Evolutionary conservation across 352 stramenopile genomes (phyloP).

Genomic region (Pythium periplocum): DNA sequence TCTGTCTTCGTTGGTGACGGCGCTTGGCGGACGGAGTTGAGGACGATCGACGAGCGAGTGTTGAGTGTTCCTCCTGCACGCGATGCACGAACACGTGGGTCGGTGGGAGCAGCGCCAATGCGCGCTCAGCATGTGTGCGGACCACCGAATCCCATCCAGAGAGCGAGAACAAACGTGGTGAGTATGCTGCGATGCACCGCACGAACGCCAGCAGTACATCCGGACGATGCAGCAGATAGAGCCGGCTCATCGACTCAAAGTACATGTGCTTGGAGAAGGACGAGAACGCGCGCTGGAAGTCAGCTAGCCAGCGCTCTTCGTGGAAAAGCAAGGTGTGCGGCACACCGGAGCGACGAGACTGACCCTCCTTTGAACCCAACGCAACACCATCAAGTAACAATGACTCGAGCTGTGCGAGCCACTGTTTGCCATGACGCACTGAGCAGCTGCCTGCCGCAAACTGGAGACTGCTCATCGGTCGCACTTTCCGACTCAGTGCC

Average conservation of each 20-base stretch:
- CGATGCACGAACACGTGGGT: constrained; percentile 36
- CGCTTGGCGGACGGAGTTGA: too few species aligned
- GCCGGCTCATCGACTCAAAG: constrained; percentile 71
- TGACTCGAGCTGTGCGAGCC: constrained; percentile 67
- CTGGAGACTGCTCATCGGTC: constrained; percentile 72
- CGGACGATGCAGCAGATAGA: constrained; percentile 76
- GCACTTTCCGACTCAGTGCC: constrained; percentile 66
- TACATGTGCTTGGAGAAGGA: constrained; percentile 88
- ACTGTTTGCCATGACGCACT: constrained; percentile 47
- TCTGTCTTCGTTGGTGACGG: constrained; percentile 2
- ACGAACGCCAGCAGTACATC: constrained; percentile 54
- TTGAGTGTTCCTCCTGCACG: constrained; percentile 6
- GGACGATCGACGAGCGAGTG: too few species aligned
- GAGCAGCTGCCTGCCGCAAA: constrained; percentile 64
- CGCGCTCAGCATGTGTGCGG: constrained; percentile 64
- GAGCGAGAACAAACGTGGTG: constrained; percentile 63
- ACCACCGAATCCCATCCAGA: constrained; percentile 29
- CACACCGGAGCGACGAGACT: background rate
- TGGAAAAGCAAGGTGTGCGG: constrained; percentile 82
- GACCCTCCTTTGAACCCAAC: constrained; percentile 16
- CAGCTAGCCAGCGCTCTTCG: constrained; percentile 58
- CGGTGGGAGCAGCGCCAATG: constrained; percentile 56
- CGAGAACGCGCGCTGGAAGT: constrained; percentile 64
- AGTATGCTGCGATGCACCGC: constrained; percentile 45
- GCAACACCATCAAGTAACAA: constrained; percentile 50